phyloP scores from a whole-genome alignment of 768 basidiomycete species.

The Heimioporus sp. region DNA sequence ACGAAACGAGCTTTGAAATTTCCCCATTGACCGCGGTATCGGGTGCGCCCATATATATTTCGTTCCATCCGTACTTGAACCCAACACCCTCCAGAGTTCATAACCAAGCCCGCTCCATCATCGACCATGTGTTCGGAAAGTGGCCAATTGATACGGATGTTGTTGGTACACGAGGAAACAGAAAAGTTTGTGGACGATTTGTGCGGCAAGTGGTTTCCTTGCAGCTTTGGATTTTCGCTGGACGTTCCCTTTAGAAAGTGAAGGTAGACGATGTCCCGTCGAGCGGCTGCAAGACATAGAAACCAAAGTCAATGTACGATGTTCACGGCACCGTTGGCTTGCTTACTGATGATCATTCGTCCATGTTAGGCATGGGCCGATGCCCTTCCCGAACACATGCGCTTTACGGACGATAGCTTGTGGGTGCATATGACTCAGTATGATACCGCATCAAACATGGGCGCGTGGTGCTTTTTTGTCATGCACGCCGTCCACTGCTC shows the following conservation, averaged over 20 bases:
- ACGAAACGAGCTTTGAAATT: constrained; percentile 80
- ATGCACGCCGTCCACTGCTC: constrained; percentile 76
- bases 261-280: constrained; percentile 29
- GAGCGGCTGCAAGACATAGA: constrained; percentile 41
- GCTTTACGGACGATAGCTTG: constrained; percentile 68
- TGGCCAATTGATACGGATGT: constrained; percentile 71
- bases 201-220: constrained; percentile 38
- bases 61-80: background rate
- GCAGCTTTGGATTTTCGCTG: constrained; percentile 6
- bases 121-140: constrained; percentile 54
- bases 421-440: constrained; percentile 72
- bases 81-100: constrained; percentile 50
- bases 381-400: constrained; percentile 68
- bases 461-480: constrained; percentile 78
- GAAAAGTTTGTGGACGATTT: constrained; percentile 54
- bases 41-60: constrained; percentile 19
- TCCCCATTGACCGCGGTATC: constrained; percentile 42
- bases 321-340: background rate
- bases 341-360: constrained; percentile 5
- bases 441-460: constrained; percentile 73
- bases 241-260: constrained; percentile 30
- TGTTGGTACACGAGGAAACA: constrained; percentile 61
- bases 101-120: constrained; percentile 60
- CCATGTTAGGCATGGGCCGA: constrained; percentile 56
- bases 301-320: constrained; percentile 39